Evolutionary conservation across 1,284 basidiomycete species (phyloP).

Genomic region (Trichosporon sp.): DNA sequence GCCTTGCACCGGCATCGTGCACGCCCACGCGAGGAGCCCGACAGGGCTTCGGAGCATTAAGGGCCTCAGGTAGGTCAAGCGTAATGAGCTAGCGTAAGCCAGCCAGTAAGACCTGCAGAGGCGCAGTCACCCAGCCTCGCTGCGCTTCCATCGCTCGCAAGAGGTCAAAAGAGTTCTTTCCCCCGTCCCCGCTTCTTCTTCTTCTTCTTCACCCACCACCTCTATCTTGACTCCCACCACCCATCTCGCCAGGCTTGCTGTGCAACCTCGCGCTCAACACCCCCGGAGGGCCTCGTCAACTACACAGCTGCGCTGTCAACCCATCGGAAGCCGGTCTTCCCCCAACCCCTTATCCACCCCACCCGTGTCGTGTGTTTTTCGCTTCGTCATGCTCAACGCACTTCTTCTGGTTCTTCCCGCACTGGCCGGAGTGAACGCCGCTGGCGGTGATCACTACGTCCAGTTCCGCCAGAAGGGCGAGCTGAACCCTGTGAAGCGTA

Average conservation of each 20-base stretch:
- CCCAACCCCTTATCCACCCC: background rate
- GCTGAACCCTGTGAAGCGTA: conserved; percentile 12
- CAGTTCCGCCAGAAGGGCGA: conserved; percentile 21
- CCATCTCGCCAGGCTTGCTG: conserved; percentile 25
- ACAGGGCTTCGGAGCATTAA: background rate
- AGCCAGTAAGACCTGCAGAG: background rate
- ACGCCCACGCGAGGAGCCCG: conserved; percentile 6
- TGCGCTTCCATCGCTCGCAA: background rate
- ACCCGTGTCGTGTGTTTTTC: conserved; percentile 19
- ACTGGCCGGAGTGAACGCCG: conserved; percentile 25
- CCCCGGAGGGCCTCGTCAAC: conserved; percentile 3
- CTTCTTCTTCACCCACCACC: conserved; percentile 9
- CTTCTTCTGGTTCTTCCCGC: conserved; percentile 30
- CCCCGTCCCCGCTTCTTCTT: conserved; percentile 16
- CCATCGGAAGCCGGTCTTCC: conserved; percentile 32
- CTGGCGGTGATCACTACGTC: conserved; percentile 33
- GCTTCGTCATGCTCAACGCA: conserved; percentile 22
- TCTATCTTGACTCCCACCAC: conserved; percentile 18
- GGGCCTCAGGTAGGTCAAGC: background rate
- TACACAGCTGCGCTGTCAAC: conserved; percentile 27
- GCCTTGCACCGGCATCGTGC: too few species aligned
- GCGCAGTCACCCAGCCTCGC: background rate
- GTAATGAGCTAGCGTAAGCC: conserved; percentile 10
- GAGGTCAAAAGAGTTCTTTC: background rate
- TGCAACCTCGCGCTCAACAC: conserved; percentile 24